Evolutionary conservation across 164 flowering plant species (phyloP).

Genomic region (Kingdonia uniflora): DNA sequence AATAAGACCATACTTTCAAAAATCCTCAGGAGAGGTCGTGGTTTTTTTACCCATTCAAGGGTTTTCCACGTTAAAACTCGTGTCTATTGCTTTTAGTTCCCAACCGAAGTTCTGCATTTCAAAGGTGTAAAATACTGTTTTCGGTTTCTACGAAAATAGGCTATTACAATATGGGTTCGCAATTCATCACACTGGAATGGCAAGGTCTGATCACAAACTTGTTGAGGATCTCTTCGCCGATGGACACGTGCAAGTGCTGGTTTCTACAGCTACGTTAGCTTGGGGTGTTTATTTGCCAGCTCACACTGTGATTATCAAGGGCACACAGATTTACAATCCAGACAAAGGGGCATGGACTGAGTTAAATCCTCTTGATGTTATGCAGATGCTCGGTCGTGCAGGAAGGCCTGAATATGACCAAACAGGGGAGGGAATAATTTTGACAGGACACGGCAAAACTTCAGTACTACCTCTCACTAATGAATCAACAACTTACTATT

Average conservation of each 20-base stretch:
- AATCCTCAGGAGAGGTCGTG: no score
- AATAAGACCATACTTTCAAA: no score
- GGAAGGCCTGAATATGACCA: conserved; percentile 96
- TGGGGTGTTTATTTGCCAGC: conserved; percentile 75
- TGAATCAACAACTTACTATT: conserved; percentile 96
- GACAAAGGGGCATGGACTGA: conserved; percentile 4
- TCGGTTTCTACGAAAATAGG: no score
- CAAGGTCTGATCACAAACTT: conserved; percentile 63
- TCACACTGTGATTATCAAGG: conserved; percentile 5
- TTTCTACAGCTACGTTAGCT: conserved; percentile 93
- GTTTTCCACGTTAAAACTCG: no score
- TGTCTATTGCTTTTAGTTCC: no score
- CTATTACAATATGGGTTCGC: conserved; percentile 98
- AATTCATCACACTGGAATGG: conserved; percentile 93
- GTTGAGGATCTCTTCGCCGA: conserved; percentile 84
- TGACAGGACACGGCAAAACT: conserved; percentile 85
- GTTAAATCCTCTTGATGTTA: conserved; percentile 90
- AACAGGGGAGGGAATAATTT: conserved; percentile 85
- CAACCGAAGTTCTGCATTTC: no score
- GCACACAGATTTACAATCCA: conserved; percentile 2
- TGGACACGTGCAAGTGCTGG: conserved; percentile 83
- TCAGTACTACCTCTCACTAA: conserved; percentile 83
- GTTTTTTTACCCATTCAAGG: no score
- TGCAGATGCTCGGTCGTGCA: conserved; percentile 99
- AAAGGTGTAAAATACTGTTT: no score